These are phyloP conservation scores for Phytophthora cajani DNA, from an alignment of 352 stramenopile genomes.

Conservation along the genomic window DNA sequence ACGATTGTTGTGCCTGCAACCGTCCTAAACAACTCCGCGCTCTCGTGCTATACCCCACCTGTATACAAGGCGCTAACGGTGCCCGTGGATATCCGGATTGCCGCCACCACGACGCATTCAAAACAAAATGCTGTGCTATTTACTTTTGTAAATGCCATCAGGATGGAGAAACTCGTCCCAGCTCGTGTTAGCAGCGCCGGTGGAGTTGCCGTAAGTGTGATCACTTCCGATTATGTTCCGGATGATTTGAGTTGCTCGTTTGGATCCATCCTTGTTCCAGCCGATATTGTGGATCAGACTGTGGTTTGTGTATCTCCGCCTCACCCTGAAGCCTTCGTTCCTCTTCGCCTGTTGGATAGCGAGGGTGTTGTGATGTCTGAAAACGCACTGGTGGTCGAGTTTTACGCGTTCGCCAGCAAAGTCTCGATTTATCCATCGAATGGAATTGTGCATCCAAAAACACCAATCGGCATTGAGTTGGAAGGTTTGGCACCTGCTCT, in stretches of 20 bases:
- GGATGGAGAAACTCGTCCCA: conserved; percentile 25
- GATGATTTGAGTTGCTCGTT: conserved; percentile 47
- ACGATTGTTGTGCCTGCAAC: conserved; percentile 19
- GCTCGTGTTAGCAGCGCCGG: conserved; percentile 21
- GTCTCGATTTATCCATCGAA: conserved; percentile 33
- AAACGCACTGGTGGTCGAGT: conserved; percentile 50
- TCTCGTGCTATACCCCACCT: conserved; percentile 38
- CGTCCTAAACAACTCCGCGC: conserved; percentile 27
- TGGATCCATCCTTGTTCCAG: conserved; percentile 30
- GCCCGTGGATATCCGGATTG: conserved; percentile 32
- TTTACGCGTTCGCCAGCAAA: conserved; percentile 18
- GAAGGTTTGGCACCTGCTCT: conserved; percentile 23
- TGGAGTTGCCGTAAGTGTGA: conserved; percentile 26
- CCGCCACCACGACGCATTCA: conserved; percentile 5
- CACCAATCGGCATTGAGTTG: conserved; percentile 32
- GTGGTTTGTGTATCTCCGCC: conserved; percentile 46
- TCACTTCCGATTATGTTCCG: conserved; percentile 19
- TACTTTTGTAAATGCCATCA: conserved; percentile 31
- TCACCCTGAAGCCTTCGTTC: conserved; percentile 15
- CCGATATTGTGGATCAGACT: conserved; percentile 18
- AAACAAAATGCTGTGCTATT: conserved; percentile 8
- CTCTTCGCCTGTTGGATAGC: conserved; percentile 38
- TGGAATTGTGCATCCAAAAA: conserved; percentile 41
- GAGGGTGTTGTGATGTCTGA: conserved; percentile 32
- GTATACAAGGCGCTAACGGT: conserved; percentile 30